Conservation (phyloP, 768 basidiomycete species). For the Dentipellis sp. region DNA sequence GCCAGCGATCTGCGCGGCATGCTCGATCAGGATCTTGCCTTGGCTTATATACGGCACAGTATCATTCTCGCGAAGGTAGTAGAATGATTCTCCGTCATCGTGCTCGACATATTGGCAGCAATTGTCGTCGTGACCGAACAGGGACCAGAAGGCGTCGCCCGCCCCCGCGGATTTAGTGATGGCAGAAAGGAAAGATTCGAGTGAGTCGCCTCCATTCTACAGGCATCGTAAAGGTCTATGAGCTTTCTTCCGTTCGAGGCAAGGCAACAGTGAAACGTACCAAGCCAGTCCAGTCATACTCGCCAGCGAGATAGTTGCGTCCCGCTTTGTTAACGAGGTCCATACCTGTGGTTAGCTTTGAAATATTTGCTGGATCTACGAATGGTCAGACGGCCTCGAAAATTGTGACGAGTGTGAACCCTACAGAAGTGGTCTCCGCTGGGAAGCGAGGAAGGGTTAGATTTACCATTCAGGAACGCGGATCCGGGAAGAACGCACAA, state of each 20-base stretch:
- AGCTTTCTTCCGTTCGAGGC: not conserved
- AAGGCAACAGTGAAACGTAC: conserved; percentile 7
- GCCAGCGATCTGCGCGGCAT: not conserved
- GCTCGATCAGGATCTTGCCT: not conserved
- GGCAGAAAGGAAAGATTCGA: conserved; percentile 11
- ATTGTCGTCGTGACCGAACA: conserved; percentile 19
- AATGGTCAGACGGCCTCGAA: not conserved
- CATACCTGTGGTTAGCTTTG: conserved; percentile 11
- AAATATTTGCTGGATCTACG: conserved; percentile 13
- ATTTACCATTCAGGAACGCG: not conserved
- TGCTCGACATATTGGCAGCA: conserved; percentile 1
- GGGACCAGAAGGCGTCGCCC: conserved; percentile 20
- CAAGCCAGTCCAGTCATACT: conserved; percentile 18
- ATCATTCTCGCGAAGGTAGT: not conserved
- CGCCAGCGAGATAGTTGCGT: conserved; percentile 18
- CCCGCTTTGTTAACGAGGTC: conserved; percentile 7
- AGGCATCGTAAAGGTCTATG: not conserved
- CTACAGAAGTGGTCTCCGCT: conserved; percentile 1
- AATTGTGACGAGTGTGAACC: not conserved
- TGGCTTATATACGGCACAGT: not conserved
- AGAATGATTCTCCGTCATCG: not conserved
- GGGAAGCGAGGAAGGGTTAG: not conserved
- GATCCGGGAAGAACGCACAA: not conserved
- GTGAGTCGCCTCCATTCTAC: conserved; percentile 1
- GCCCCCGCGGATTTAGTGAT: conserved; percentile 11